A percentile compares a stretch with the other conserved stretches of the same genome.
Evolutionary conservation across 2,329 filamentous ascomycete species (phyloP).

Genomic region (Cladophialophora yegresii): DNA sequence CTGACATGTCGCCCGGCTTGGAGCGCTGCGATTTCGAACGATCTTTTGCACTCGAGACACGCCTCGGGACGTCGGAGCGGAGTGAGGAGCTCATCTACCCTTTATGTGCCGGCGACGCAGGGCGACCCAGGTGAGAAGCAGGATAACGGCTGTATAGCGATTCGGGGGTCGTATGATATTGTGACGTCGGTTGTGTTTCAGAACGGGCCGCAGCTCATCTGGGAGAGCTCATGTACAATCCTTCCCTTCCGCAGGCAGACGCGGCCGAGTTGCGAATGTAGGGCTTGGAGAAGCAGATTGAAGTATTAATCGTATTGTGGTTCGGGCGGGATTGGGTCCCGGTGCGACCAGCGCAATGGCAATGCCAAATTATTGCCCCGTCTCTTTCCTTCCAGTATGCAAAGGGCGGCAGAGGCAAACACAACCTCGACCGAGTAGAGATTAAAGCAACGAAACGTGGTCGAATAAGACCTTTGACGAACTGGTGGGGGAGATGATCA

Average conservation of each 20-base stretch:
- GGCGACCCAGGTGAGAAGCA: neutral
- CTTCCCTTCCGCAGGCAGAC: constrained; percentile 16
- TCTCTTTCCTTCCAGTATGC: constrained; percentile 11
- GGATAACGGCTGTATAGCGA: constrained; percentile 15
- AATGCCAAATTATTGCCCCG: constrained; percentile 7
- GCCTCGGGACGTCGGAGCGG: constrained; percentile 35
- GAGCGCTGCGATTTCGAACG: constrained; percentile 29
- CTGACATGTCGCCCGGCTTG: constrained; percentile 33
- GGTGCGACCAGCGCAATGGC: constrained; percentile 30
- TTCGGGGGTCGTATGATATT: constrained; percentile 24
- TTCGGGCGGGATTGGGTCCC: constrained; percentile 10
- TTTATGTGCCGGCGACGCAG: constrained; percentile 6
- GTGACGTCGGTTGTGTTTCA: constrained; percentile 32
- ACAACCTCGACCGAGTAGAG: constrained; percentile 20
- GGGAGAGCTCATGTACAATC: constrained; percentile 19
- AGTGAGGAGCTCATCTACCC: constrained; percentile 36
- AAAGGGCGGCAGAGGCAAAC: constrained; percentile 13
- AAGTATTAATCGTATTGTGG: constrained; percentile 14
- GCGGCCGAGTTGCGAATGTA: constrained; percentile 18
- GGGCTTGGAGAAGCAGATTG: constrained; percentile 14
- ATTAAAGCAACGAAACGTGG: constrained; percentile 24
- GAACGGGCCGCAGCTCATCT: constrained; percentile 30
- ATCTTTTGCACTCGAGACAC: constrained; percentile 36
- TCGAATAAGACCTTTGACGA: constrained; percentile 14
- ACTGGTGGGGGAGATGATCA: constrained; percentile 23